Base-by-base conservation (phyloP, 768 basidiomycete genomes). In the Russula foetens region DNA sequence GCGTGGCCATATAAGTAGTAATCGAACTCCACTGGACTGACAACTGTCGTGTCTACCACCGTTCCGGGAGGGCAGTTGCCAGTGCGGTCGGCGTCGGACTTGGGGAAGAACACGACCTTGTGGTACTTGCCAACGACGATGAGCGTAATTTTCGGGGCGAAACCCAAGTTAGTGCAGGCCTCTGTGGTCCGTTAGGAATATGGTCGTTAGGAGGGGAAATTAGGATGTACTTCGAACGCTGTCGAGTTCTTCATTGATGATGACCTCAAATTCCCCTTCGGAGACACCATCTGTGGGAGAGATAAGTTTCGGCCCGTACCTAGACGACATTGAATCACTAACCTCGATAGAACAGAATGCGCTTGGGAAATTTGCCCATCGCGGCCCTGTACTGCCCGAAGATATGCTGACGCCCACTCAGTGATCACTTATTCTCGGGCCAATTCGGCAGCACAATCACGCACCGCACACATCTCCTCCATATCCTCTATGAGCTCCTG, bases 101-200 rank as follows among this genome's bases (percentile, higher is more conserved):
- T 4, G 15, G 4, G 86, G 86, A 15, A 75, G 70, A 85, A 80
- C 64, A 82, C 75, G 41, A 83, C 76, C 56, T 86, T 85, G 67
- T 88, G 85, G 4, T 85, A 76, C 67, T 92, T 92, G 9, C 88
- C 90, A 7, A 92, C 90, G 33, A 92, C 77, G 49, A 91, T 78
- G 33, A 91, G 71, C 0, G 91, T 92, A 26, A 92, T 86, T 49
- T 79, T 83, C 0, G 82, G 81, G 0, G 75, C 72, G 35, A 89
- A 84, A 3, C 74, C 74, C 0, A 86, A 67, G 4, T 81, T 77
- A 0, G 57, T 59, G 63, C 88, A 90, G 1, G 89, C 89, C 55
- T 66, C 90, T 91, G 68, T 15, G 21, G 4, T 29, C 9, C 8
- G 35, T 35, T 12, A 38, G 6, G 38, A 3, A 23, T 38, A 6